These are phyloP conservation scores for Boletus edulis DNA, from an alignment of 768 basidiomycete species.

Conservation along the genomic window DNA sequence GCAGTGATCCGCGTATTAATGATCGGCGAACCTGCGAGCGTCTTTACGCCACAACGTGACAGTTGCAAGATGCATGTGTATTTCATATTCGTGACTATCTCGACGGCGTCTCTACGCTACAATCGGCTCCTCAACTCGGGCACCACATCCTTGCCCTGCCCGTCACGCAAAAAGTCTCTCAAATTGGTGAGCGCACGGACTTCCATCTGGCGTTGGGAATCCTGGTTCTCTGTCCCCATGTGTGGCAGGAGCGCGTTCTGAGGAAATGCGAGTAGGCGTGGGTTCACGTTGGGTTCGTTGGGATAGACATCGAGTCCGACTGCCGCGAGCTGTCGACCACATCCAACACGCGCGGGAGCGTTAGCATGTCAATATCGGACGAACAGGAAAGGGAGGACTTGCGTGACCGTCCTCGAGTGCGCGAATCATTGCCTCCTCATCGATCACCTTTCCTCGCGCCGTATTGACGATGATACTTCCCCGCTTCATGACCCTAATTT, in stretches of 20 bases:
- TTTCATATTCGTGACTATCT: no score
- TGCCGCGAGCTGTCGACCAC: slow-evolving; percentile 24
- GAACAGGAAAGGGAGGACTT: no score
- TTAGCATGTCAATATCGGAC: no score
- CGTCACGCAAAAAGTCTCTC: slow-evolving; percentile 62
- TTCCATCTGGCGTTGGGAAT: slow-evolving; percentile 81
- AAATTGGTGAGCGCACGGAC: slow-evolving; percentile 79
- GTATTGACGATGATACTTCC: slow-evolving; percentile 83
- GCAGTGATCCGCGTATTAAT: no score
- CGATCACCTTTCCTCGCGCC: slow-evolving; percentile 86
- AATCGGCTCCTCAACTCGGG: slow-evolving; percentile 42
- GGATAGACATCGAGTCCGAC: slow-evolving; percentile 88
- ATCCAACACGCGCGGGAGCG: no score
- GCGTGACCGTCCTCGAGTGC: slow-evolving; percentile 70
- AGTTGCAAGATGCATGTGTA: no score
- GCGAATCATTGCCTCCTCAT: slow-evolving; percentile 82
- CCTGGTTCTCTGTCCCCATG: slow-evolving; percentile 86
- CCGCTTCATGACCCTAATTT: slow-evolving; percentile 75
- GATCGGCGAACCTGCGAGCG: no score
- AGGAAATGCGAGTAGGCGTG: slow-evolving; percentile 74
- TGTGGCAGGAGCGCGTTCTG: slow-evolving; percentile 87
- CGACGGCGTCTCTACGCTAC: not conserved
- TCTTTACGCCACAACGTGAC: no score
- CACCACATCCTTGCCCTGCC: slow-evolving; percentile 66
- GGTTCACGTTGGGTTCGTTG: slow-evolving; percentile 78